A percentile compares a stretch with the other conserved stretches of the same genome.
These are phyloP conservation scores for Fonsecaea pugnacius DNA, from an alignment of 2,329 filamentous ascomycete species.

Conservation along the genomic window DNA sequence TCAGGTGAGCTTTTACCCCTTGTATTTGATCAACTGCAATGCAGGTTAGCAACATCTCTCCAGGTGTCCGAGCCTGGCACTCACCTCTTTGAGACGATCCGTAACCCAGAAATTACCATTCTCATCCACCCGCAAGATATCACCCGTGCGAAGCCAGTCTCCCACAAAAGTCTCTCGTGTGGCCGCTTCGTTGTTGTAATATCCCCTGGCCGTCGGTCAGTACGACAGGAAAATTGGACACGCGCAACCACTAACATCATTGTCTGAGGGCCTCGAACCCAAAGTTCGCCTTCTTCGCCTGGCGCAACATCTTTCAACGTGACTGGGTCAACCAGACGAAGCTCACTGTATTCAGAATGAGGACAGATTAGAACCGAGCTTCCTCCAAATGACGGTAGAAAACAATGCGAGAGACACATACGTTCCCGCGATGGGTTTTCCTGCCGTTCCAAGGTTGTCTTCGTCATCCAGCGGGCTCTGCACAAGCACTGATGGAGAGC, in stretches of 20 bases:
- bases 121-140: conserved; percentile 65
- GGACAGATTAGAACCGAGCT: not conserved
- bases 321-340: conserved; percentile 25
- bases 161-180: conserved; percentile 71
- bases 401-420: conserved; percentile 10
- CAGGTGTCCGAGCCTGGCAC: not conserved
- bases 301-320: conserved; percentile 23
- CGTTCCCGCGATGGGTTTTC: conserved; percentile 25
- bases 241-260: conserved; percentile 43
- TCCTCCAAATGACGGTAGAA: not conserved
- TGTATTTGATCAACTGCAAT: conserved; percentile 52
- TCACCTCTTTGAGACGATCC: conserved; percentile 70
- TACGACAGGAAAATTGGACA: not conserved
- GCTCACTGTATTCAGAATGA: conserved; percentile 7
- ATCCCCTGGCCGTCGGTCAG: conserved; percentile 62
- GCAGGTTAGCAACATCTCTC: not conserved
- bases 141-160: conserved; percentile 63
- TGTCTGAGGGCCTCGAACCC: conserved; percentile 78
- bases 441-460: conserved; percentile 52
- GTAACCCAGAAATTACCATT: conserved; percentile 82
- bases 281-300: conserved; percentile 56
- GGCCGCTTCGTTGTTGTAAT: conserved; percentile 72
- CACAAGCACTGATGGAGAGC: conserved; percentile 50
- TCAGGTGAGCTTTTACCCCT: conserved; percentile 40
- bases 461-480: conserved; percentile 48